Conservation (phyloP, 2,329 filamentous ascomycete genomes). For the Seiridium cupressi region DNA sequence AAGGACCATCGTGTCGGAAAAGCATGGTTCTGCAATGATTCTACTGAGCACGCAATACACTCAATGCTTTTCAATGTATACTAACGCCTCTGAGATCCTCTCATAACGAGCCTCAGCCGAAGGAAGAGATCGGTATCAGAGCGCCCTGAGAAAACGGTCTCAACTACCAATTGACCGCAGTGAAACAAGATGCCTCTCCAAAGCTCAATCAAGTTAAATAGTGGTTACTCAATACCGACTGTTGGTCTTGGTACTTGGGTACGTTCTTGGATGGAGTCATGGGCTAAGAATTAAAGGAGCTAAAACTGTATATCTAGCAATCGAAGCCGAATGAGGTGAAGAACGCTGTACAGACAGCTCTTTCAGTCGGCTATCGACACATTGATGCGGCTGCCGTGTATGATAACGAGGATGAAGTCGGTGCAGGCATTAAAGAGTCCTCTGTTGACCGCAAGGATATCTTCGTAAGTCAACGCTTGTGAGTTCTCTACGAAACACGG, state of each 20-base stretch:
- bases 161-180: background rate
- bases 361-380: conserved; percentile 50
- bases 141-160: no score
- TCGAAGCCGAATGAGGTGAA: conserved; percentile 13
- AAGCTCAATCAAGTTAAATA: conserved; percentile 25
- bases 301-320: conserved; percentile 4
- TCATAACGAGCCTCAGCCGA: no score
- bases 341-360: conserved; percentile 26
- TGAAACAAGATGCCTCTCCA: background rate
- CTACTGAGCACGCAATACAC: no score
- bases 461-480: background rate
- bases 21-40: no score
- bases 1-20: no score
- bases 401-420: conserved; percentile 50
- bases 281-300: no score
- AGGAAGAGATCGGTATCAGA: no score
- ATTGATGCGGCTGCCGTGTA: conserved; percentile 57
- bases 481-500: background rate
- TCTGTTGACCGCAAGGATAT: conserved; percentile 10
- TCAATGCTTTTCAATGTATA: no score
- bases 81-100: no score
- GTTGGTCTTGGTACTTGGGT: conserved; percentile 33
- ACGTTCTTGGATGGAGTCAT: background rate
- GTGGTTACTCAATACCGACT: conserved; percentile 28
- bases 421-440: conserved; percentile 19